Conservation (phyloP, 306 rosid species). For the Acacia crassicarpa region DNA sequence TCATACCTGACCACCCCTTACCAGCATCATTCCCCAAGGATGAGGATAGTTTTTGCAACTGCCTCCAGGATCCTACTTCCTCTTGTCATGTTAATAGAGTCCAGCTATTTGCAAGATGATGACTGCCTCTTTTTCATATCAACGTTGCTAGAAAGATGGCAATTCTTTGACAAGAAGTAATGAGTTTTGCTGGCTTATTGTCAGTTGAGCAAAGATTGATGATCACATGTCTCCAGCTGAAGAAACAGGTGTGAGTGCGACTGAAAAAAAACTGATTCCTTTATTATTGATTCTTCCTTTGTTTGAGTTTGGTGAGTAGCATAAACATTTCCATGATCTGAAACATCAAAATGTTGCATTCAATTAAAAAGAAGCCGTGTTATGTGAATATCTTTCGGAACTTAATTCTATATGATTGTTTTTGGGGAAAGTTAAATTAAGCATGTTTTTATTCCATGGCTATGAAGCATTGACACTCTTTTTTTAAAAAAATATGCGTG, state of each 20-base stretch:
- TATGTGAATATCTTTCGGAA: not conserved
- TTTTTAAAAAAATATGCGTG: too few species aligned
- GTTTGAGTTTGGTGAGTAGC: not conserved
- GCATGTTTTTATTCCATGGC: not conserved
- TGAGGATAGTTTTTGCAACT: conserved; percentile 76
- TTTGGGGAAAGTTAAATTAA: not conserved
- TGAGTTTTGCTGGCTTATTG: conserved; percentile 1
- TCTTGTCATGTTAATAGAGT: conserved; percentile 71
- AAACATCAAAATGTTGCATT: not conserved
- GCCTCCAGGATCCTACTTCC: conserved; percentile 84
- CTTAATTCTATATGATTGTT: not conserved
- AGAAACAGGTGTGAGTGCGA: not conserved
- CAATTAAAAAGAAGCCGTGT: too few species aligned
- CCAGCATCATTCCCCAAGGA: conserved; percentile 86
- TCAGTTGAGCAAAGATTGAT: conserved; percentile 12
- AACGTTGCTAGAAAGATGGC: conserved; percentile 17
- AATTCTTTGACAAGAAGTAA: conserved; percentile 19
- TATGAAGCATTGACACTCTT: too few species aligned
- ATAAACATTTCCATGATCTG: not conserved
- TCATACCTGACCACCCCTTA: conserved; percentile 91
- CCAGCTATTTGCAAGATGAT: conserved; percentile 71
- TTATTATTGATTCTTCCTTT: not conserved
- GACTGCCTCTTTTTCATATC: not conserved
- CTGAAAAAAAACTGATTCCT: not conserved
- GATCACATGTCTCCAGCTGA: not conserved